Evolutionary conservation across 108 stramenopile species (phyloP).

Genomic region (Discostella stelligeroides): DNA sequence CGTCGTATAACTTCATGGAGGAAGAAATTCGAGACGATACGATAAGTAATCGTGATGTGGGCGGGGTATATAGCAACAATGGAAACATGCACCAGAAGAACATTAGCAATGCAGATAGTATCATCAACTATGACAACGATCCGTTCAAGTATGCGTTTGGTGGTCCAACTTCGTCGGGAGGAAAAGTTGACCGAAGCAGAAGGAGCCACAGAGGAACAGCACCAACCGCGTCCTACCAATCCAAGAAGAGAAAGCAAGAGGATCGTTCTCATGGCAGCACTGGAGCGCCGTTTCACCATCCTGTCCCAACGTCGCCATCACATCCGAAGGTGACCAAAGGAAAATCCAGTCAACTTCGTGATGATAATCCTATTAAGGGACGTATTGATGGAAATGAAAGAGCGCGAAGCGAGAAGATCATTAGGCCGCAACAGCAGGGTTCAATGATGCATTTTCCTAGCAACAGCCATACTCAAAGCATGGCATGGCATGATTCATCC

Average conservation of each 20-base stretch:
- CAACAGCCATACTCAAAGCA: background rate
- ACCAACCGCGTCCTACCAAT: background rate
- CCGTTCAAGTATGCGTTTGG: slow-evolving; percentile 13
- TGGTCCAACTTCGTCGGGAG: background rate
- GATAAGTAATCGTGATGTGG: too few relatives aligned
- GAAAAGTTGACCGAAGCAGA: background rate
- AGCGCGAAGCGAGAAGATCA: background rate
- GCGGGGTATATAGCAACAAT: background rate
- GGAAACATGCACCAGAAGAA: background rate
- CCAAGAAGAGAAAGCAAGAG: background rate
- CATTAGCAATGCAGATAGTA: background rate
- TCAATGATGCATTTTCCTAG: background rate
- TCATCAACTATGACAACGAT: slow-evolving; percentile 5
- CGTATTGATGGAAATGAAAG: background rate
- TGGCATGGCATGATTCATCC: background rate
- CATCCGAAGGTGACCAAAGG: background rate
- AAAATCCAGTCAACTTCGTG: background rate
- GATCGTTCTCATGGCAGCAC: background rate
- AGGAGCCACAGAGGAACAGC: background rate
- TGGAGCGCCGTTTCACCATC: too few relatives aligned
- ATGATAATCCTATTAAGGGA: too few relatives aligned
- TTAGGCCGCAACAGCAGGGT: background rate
- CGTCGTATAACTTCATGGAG: background rate
- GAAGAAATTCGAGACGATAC: too few relatives aligned
- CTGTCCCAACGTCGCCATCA: background rate